Percentiles rank a stretch among this genome's conserved stretches.
These are phyloP conservation scores for Pneumocystis wakefieldiae DNA, from an alignment of 1,139 yeast species.

Conservation along the genomic window DNA sequence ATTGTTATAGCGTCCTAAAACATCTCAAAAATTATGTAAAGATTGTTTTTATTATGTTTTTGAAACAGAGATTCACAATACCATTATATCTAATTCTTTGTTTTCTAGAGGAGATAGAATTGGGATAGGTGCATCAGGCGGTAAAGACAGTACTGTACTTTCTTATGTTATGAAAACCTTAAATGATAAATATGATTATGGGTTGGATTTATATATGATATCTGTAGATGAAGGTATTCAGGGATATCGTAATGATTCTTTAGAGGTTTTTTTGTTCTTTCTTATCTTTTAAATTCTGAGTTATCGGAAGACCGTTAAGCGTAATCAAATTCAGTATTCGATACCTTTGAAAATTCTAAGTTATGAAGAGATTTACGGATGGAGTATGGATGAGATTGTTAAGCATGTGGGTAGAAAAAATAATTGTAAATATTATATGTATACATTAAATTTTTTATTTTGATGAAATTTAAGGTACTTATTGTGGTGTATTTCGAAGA, in stretches of 20 bases:
- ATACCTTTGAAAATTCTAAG: slow-evolving; percentile 84
- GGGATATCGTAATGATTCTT: slow-evolving; percentile 92
- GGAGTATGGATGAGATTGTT: slow-evolving; percentile 99
- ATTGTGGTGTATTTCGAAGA: slow-evolving; percentile 91
- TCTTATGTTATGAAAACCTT: slow-evolving; percentile 77
- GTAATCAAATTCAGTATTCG: slow-evolving; percentile 76
- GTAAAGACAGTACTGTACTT: slow-evolving; percentile 90
- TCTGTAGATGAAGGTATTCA: slow-evolving; percentile 94
- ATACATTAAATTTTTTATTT: background rate
- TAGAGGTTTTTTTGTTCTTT: slow-evolving; percentile 32
- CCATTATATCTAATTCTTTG: slow-evolving; percentile 54
- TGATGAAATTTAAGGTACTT: slow-evolving; percentile 32
- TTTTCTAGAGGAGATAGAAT: slow-evolving; percentile 72
- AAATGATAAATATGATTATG: slow-evolving; percentile 78
- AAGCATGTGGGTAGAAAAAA: slow-evolving; percentile 87
- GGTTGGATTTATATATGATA: slow-evolving; percentile 61
- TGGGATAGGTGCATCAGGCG: slow-evolving; percentile 98
- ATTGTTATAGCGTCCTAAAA: slow-evolving; percentile 69
- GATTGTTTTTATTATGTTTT: slow-evolving; percentile 78
- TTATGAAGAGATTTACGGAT: slow-evolving; percentile 68
- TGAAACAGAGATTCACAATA: slow-evolving; percentile 90
- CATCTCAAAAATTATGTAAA: slow-evolving; percentile 80
- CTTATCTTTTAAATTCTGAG: background rate
- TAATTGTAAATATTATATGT: slow-evolving; percentile 37
- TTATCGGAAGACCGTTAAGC: slow-evolving; percentile 52